phyloP scores from a whole-genome alignment of 345 rosid species.

The Salix viminalis region DNA sequence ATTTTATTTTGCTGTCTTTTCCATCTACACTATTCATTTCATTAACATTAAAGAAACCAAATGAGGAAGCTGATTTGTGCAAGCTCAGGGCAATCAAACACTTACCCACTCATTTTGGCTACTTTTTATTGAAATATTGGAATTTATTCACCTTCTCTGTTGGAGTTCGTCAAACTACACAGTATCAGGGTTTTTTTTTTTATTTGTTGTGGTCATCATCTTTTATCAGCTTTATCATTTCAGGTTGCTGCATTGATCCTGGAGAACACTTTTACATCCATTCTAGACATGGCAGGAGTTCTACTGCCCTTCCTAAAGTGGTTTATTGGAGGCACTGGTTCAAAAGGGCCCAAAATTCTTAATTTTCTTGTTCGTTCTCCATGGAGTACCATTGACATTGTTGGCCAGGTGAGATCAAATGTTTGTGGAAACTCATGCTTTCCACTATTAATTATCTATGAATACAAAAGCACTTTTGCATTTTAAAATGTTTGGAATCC shows the following conservation, averaged over 20 bases:
- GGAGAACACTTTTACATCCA: slow-evolving; percentile 96
- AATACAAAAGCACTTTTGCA: slow-evolving; percentile 1
- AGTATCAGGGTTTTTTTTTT: neutral
- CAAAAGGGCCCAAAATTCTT: slow-evolving; percentile 77
- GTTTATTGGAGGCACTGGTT: slow-evolving; percentile 82
- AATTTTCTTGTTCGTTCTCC: slow-evolving; percentile 96
- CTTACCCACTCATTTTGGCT: neutral
- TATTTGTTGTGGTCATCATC: neutral
- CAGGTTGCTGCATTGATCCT: slow-evolving; percentile 81
- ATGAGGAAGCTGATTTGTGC: neutral
- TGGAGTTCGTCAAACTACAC: neutral
- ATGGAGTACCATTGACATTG: slow-evolving; percentile 82
- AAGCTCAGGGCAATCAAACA: neutral
- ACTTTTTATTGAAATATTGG: neutral
- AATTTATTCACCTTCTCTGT: neutral
- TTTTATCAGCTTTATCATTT: slow-evolving; percentile 9
- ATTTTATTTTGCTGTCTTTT: neutral
- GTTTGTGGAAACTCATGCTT: slow-evolving; percentile 1
- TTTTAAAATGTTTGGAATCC: neutral
- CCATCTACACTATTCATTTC: neutral
- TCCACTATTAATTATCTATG: neutral
- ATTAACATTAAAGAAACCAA: neutral
- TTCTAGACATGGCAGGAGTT: slow-evolving; percentile 99
- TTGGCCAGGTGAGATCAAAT: slow-evolving; percentile 63
- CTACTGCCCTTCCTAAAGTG: slow-evolving; percentile 86